Evolutionary conservation across 129 eudicot genomes (phyloP).

Genomic region (Tanacetum coccineum): DNA sequence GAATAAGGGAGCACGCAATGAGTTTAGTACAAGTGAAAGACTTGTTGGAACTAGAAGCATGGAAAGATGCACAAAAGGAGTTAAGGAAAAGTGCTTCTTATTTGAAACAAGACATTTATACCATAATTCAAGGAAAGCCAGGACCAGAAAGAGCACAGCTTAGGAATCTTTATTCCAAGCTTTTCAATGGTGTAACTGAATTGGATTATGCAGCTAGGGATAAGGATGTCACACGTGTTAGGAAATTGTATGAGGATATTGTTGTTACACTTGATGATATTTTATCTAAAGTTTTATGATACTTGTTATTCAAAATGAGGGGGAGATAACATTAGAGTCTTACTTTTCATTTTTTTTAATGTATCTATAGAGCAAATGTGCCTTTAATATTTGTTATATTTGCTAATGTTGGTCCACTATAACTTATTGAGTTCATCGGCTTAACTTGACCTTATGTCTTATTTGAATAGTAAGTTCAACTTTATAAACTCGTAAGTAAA

Average conservation of each 20-base stretch:
- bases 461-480: too few relatives aligned
- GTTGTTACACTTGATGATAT: constrained; percentile 35
- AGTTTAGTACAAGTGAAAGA: constrained; percentile 52
- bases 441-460: too few relatives aligned
- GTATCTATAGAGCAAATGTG: too few relatives aligned
- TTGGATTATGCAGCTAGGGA: constrained; percentile 85
- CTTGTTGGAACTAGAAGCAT: constrained; percentile 39
- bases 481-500: too few relatives aligned
- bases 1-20: constrained; percentile 48
- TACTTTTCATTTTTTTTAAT: too few relatives aligned
- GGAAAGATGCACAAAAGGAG: constrained; percentile 77
- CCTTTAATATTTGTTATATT: too few relatives aligned
- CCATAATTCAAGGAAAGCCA: constrained; percentile 65
- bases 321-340: too few relatives aligned
- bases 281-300: constrained; percentile 38
- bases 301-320: neutral
- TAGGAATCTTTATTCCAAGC: constrained; percentile 50
- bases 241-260: constrained; percentile 48
- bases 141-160: constrained; percentile 53
- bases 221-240: constrained; percentile 54
- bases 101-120: constrained; percentile 74
- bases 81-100: constrained; percentile 49
- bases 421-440: too few relatives aligned
- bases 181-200: constrained; percentile 50
- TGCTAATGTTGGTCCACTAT: too few relatives aligned